phyloP scores from a whole-genome alignment of 2,329 filamentous ascomycete genomes.

The Fusarium setosum region DNA sequence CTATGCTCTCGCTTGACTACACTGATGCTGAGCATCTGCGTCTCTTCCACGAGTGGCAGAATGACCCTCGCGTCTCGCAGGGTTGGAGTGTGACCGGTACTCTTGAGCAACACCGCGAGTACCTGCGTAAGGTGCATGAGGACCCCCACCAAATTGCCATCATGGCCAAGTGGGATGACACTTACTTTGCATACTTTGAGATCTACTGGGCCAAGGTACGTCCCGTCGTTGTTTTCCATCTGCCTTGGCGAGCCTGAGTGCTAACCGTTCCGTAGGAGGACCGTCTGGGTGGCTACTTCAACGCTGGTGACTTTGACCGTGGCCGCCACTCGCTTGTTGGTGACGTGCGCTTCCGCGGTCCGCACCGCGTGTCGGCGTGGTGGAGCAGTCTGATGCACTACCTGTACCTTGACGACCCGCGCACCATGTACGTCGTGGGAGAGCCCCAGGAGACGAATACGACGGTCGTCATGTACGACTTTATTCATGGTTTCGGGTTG shows the following conservation, averaged over 20 bases:
- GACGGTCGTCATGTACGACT: constrained; percentile 79
- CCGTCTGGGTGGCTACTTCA: constrained; percentile 66
- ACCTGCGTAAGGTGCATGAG: constrained; percentile 74
- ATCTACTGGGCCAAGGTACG: constrained; percentile 78
- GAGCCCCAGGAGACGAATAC: constrained; percentile 80
- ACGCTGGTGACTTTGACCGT: constrained; percentile 66
- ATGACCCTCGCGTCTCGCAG: constrained; percentile 82
- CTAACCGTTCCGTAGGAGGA: constrained; percentile 57
- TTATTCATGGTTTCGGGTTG: constrained; percentile 77
- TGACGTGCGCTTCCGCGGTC: constrained; percentile 69
- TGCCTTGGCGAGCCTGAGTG: neutral
- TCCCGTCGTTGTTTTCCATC: neutral
- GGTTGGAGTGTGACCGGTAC: constrained; percentile 86
- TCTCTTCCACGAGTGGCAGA: constrained; percentile 85
- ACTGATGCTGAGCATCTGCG: constrained; percentile 70
- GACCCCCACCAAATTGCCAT: constrained; percentile 79
- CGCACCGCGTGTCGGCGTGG: constrained; percentile 71
- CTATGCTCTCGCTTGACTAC: constrained; percentile 80
- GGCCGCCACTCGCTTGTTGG: constrained; percentile 69
- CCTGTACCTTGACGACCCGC: constrained; percentile 69
- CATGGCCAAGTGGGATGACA: constrained; percentile 77
- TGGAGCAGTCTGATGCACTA: constrained; percentile 73
- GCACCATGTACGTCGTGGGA: constrained; percentile 68
- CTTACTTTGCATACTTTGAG: constrained; percentile 82
- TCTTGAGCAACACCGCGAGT: constrained; percentile 78